Evolutionary conservation across 441 rosid genomes (phyloP).

Genomic region (Eutrema salsugineum): DNA sequence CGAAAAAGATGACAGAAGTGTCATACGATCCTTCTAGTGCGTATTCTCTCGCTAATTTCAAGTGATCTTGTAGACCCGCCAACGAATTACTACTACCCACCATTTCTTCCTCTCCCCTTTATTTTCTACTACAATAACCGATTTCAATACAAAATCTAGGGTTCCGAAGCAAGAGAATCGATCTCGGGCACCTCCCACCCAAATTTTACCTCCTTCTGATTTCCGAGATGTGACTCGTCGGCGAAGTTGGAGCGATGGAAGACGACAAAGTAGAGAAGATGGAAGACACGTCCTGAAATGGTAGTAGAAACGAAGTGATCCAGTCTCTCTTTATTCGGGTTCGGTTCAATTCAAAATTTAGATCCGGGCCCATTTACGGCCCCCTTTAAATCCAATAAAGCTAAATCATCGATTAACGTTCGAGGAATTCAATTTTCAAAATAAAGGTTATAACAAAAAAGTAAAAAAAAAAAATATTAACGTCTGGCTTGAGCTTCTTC

Average conservation of each 20-base stretch:
- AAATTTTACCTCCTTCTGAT: not conserved
- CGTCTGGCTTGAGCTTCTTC: no score
- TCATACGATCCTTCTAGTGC: constrained; percentile 99
- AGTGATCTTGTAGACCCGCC: constrained; percentile 89
- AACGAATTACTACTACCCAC: constrained; percentile 55
- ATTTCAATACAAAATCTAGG: constrained; percentile 23
- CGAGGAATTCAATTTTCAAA: constrained; percentile 2
- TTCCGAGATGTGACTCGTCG: constrained; percentile 30
- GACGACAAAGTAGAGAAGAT: constrained; percentile 13
- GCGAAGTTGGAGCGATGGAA: constrained; percentile 16
- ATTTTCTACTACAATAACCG: not conserved
- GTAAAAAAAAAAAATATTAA: no score
- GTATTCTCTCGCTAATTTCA: constrained; percentile 91
- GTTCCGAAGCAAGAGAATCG: constrained; percentile 18
- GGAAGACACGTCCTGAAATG: constrained; percentile 21
- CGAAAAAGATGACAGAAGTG: constrained; percentile 96
- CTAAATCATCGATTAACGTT: not conserved
- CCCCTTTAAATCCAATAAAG: constrained; percentile 20
- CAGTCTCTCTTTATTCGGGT: constrained; percentile 8
- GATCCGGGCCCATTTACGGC: constrained; percentile 26
- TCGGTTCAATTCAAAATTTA: constrained; percentile 4
- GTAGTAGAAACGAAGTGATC: no score
- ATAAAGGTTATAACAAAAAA: no score
- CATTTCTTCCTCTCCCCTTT: constrained; percentile 39
- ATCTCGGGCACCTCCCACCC: not conserved